Evolutionary conservation across 2,329 filamentous ascomycete genomes (phyloP).

Genomic region (Verticillium dahliae): DNA sequence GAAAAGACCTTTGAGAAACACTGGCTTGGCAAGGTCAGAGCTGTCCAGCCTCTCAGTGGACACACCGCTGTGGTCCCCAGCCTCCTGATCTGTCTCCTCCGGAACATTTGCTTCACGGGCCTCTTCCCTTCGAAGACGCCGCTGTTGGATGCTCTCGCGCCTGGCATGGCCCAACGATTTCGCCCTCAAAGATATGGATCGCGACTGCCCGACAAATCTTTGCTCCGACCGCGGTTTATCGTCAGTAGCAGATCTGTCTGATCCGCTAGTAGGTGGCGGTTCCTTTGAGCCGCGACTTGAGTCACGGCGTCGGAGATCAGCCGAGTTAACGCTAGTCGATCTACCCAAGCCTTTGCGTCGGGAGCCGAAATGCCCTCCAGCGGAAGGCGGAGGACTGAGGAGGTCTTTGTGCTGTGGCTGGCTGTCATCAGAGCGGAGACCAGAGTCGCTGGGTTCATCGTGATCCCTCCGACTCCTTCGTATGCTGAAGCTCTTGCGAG

Average conservation of each 20-base stretch:
- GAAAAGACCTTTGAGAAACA: conserved; percentile 93
- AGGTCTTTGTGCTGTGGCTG: conserved; percentile 74
- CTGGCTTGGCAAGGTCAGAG: conserved; percentile 82
- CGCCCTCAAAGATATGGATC: conserved; percentile 63
- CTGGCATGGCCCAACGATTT: conserved; percentile 87
- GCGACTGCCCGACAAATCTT: conserved; percentile 44
- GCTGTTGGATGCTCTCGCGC: conserved; percentile 85
- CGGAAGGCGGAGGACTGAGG: conserved; percentile 64
- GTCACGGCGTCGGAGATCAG: conserved; percentile 66
- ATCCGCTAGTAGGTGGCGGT: conserved; percentile 69
- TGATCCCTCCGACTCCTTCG: conserved; percentile 49
- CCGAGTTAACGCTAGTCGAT: conserved; percentile 88
- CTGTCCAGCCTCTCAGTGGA: conserved; percentile 57
- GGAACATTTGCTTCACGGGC: conserved; percentile 70
- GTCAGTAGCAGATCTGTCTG: conserved; percentile 62
- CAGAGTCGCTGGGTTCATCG: conserved; percentile 40
- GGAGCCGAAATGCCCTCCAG: conserved; percentile 47
- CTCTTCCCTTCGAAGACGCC: conserved; percentile 68
- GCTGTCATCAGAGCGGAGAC: conserved; percentile 48
- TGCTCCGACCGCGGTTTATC: conserved; percentile 45
- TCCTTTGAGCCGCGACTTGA: conserved; percentile 48
- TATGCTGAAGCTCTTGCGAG: conserved; percentile 87
- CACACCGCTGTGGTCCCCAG: conserved; percentile 53
- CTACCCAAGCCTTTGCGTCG: conserved; percentile 68
- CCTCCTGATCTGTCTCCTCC: conserved; percentile 83